Base-by-base conservation (phyloP, 2,329 filamentous ascomycete genomes). In the Verruconis gallopava region DNA sequence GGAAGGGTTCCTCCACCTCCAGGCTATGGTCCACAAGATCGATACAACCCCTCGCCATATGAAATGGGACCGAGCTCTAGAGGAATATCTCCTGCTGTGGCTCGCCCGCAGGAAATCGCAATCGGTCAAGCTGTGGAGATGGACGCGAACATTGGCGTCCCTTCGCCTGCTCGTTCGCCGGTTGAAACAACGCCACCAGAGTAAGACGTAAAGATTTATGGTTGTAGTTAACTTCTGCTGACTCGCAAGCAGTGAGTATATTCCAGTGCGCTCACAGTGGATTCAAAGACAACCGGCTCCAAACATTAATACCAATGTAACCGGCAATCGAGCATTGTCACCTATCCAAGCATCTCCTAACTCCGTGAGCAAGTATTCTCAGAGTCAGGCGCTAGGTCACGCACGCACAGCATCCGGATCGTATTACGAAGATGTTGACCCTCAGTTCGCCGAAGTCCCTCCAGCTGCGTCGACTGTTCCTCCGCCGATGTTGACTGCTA, bases 351-450 rank as follows among this genome's bases (percentile, higher is more conserved):
- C 60, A 38, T 61, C 59, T 3, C 49, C 49, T 4, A 19, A 38
- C n/a, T 25, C 56, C 59, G 25, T 30, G n/a, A 9, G 9, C 9
- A 30, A 30, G 25, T 30, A 30, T n/a, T 30, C 25, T n/a, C 25
- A 30, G n/a, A 3, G 51, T 60, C 3, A 55, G 58, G 39, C 47
- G 56, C 25, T 53, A 55, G 15, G 55, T 53, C 14, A 44, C 40
- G 53, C 11, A 51, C 58, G 5, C 52, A 51, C 11, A 44, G 52
- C 13, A 38, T 30, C 28, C 37, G 30, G 55, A 57, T 20, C 47
- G 49, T 96, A 96, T 62, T 93, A 93, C 55, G 91, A 96, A 68
- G 89, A 96, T 57, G 77, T 94, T 11, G 86, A 94, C 50, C 86
- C 89, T 35, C 82, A 79, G 44, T 96, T 95, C 54, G 81, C 77